Conservation (phyloP, 2,329 filamentous ascomycete genomes). For the Xylariaceae sp. region DNA sequence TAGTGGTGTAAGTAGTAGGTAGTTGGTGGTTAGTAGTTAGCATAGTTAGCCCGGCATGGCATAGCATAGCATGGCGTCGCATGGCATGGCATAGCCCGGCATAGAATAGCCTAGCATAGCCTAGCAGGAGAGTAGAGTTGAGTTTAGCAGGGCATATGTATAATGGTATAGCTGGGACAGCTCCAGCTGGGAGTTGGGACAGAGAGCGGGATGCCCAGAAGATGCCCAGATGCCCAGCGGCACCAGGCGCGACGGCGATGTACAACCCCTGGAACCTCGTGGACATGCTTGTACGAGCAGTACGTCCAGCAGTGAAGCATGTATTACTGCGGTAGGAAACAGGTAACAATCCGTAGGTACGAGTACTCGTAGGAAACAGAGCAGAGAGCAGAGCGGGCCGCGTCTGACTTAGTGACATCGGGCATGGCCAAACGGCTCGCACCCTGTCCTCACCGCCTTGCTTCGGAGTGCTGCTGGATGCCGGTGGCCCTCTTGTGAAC, state of each 20-base stretch:
- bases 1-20: no score
- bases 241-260: not conserved
- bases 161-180: no score
- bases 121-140: not conserved
- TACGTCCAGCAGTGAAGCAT: no score
- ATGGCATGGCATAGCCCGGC: not conserved
- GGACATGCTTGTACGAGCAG: not conserved
- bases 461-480: conserved; percentile 25
- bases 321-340: no score
- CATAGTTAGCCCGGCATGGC: not conserved
- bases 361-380: not conserved
- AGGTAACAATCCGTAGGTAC: no score
- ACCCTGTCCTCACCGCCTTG: conserved; percentile 35
- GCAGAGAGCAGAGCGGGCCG: conserved; percentile 10
- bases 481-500: conserved; percentile 25
- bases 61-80: not conserved
- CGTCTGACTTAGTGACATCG: conserved; percentile 22
- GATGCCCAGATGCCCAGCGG: no score
- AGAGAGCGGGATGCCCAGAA: no score
- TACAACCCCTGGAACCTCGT: not conserved
- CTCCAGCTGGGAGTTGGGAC: no score
- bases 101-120: not conserved
- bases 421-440: conserved; percentile 33
- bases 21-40: no score
- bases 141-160: not conserved